Percentiles rank a stretch among this genome's conserved stretches.
Evolutionary conservation across 2,329 filamentous ascomycete species (phyloP).

Genomic region (Celoporthe dispersa): DNA sequence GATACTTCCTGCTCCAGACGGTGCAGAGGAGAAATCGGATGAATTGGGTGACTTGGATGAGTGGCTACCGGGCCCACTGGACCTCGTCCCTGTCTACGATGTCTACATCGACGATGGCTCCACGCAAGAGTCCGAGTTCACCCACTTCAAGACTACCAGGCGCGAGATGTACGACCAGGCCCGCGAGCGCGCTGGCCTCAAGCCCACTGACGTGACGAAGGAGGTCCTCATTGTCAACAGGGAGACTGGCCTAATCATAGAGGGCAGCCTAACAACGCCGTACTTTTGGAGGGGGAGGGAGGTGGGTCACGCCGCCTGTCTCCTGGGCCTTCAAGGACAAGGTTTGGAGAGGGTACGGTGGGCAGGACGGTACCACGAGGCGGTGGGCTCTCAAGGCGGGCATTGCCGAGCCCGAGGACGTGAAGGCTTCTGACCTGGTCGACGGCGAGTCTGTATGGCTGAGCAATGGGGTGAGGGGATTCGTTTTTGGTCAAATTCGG

Average conservation of each 20-base stretch:
- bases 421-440: slow-evolving; percentile 63
- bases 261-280: slow-evolving; percentile 80
- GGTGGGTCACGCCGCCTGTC: slow-evolving; percentile 83
- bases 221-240: slow-evolving; percentile 79
- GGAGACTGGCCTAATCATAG: slow-evolving; percentile 70
- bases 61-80: slow-evolving; percentile 29
- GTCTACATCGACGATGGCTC: slow-evolving; percentile 49
- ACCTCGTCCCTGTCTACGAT: slow-evolving; percentile 42
- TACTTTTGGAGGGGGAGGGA: slow-evolving; percentile 75
- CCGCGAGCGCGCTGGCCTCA: slow-evolving; percentile 63
- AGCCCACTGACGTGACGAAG: slow-evolving; percentile 48
- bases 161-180: slow-evolving; percentile 74
- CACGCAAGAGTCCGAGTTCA: slow-evolving; percentile 65
- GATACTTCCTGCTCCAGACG: slow-evolving; percentile 52
- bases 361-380: slow-evolving; percentile 81
- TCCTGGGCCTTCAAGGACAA: slow-evolving; percentile 41
- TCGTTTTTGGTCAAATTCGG: slow-evolving; percentile 56
- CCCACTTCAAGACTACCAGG: slow-evolving; percentile 83
- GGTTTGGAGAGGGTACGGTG: slow-evolving; percentile 56
- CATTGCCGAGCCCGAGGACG: slow-evolving; percentile 67
- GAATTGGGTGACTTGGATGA: no score
- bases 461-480: slow-evolving; percentile 86
- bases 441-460: slow-evolving; percentile 84
- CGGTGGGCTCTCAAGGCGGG: slow-evolving; percentile 78
- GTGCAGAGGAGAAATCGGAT: neutral